Evolutionary conservation across 495 filamentous ascomycete species (phyloP).

Genomic region (Neurospora sp.): DNA sequence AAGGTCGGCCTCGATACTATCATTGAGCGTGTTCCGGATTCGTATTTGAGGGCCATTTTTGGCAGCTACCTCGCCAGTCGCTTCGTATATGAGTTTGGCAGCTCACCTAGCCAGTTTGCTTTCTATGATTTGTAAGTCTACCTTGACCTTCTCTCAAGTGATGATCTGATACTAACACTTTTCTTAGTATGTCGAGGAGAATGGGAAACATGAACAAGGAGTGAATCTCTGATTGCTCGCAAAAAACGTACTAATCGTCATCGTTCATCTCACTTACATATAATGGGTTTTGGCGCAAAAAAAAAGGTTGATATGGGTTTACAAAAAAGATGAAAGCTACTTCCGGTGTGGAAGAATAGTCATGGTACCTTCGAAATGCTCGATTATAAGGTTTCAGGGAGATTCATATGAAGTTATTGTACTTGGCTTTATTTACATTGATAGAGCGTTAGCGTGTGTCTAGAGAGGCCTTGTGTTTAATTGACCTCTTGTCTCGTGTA

Average conservation of each 20-base stretch:
- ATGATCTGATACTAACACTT: slow-evolving; percentile 13
- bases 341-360: background rate
- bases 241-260: background rate
- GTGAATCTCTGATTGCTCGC: background rate
- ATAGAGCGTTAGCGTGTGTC: background rate
- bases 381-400: background rate
- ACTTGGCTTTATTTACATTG: background rate
- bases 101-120: slow-evolving; percentile 86
- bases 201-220: slow-evolving; percentile 27
- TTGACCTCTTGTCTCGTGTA: background rate
- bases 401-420: background rate
- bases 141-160: background rate
- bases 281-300: background rate
- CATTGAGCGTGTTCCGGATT: slow-evolving; percentile 76
- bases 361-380: background rate
- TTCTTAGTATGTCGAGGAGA: slow-evolving; percentile 36
- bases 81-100: slow-evolving; percentile 92
- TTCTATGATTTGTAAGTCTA: slow-evolving; percentile 93
- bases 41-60: slow-evolving; percentile 90
- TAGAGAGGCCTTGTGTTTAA: background rate
- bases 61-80: slow-evolving; percentile 88
- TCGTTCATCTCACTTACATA: background rate
- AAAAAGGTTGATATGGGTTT: background rate
- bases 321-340: background rate
- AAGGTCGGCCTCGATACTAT: slow-evolving; percentile 87